phyloP scores from a whole-genome alignment of 306 rosid species.

The Cicer arietinum region DNA sequence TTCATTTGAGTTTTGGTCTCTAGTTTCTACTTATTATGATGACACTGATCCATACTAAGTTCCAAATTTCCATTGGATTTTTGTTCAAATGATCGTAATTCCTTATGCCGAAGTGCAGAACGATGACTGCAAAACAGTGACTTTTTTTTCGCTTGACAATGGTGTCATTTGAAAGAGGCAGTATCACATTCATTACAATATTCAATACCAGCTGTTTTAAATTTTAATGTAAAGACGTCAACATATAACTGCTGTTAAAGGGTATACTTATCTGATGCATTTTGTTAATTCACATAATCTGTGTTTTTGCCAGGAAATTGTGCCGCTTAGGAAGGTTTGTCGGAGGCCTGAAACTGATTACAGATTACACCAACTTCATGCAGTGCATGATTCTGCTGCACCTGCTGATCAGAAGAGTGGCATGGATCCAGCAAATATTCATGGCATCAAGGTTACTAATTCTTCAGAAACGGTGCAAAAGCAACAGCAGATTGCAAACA shows the following conservation, averaged over 20 bases:
- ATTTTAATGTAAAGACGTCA: neutral
- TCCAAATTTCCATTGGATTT: neutral
- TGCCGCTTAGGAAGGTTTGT: slow-evolving; percentile 90
- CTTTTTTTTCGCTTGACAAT: slow-evolving; percentile 6
- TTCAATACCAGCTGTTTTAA: slow-evolving; percentile 1
- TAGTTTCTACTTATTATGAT: neutral
- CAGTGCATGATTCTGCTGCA: slow-evolving; percentile 67
- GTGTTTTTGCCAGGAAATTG: slow-evolving; percentile 74
- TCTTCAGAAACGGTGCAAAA: slow-evolving; percentile 62
- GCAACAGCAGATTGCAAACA: slow-evolving; percentile 63
- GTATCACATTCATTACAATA: slow-evolving; percentile 2
- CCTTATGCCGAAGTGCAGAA: slow-evolving; percentile 30
- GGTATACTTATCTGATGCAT: neutral
- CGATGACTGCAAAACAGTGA: slow-evolving; percentile 34
- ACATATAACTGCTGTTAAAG: neutral
- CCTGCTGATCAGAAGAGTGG: slow-evolving; percentile 60
- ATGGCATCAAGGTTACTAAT: slow-evolving; percentile 40
- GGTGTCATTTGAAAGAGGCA: neutral
- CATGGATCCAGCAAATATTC: slow-evolving; percentile 51
- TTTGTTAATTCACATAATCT: slow-evolving; percentile 11
- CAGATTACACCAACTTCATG: slow-evolving; percentile 92
- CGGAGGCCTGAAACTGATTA: slow-evolving; percentile 95
- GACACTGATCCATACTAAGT: neutral
- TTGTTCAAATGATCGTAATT: slow-evolving; percentile 26
- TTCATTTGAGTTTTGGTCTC: neutral